Conservation (phyloP, 2,329 filamentous ascomycete genomes). For the Rhinocladiella similis region DNA sequence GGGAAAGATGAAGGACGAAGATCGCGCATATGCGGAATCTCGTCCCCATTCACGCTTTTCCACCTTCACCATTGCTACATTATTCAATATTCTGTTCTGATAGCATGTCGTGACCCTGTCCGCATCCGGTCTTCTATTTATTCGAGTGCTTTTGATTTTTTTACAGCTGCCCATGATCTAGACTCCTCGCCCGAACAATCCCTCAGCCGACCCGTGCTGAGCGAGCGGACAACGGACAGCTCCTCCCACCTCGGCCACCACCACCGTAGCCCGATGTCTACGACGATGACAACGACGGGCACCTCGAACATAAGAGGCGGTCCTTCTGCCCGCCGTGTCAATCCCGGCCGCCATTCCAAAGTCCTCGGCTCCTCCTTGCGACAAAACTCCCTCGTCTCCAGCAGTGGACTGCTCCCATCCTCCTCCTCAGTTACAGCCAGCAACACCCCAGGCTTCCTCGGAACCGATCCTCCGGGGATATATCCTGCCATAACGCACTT, state of each 20-base stretch:
- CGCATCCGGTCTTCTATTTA: neutral
- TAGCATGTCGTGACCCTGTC: conserved; percentile 1
- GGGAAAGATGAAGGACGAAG: neutral
- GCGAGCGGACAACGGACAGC: conserved; percentile 15
- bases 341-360: conserved; percentile 50
- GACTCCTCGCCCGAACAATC: neutral
- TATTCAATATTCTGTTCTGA: neutral
- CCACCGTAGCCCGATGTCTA: conserved; percentile 17
- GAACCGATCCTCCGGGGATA: conserved; percentile 50
- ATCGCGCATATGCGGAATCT: neutral
- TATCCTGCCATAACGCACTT: conserved; percentile 73
- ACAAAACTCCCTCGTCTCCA: conserved; percentile 32
- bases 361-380: conserved; percentile 43
- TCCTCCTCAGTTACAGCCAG: conserved; percentile 22
- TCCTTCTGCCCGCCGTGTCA: conserved; percentile 45
- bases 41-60: neutral
- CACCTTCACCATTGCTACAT: neutral
- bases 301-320: conserved; percentile 30
- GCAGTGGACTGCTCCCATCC: conserved; percentile 26
- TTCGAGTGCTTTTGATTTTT: neutral
- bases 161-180: conserved; percentile 1
- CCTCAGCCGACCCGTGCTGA: conserved; percentile 1
- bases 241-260: conserved; percentile 6
- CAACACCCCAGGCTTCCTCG: conserved; percentile 2
- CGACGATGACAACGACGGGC: conserved; percentile 27